Conservation (phyloP, 2,329 filamentous ascomycete species). For the Pyricularia sp. region DNA sequence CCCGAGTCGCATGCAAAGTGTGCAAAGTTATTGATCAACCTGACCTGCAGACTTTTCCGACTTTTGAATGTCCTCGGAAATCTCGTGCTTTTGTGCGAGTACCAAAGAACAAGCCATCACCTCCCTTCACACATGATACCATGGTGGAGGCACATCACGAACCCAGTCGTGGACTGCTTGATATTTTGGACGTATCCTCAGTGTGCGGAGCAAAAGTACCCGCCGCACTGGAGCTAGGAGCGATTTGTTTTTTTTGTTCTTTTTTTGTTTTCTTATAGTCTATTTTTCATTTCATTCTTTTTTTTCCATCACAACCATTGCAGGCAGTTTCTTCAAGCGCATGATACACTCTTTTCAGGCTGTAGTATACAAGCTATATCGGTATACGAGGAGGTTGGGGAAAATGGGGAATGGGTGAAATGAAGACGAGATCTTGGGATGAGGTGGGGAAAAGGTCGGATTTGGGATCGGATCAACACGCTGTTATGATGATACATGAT, state of each 20-base stretch:
- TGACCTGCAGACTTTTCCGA: constrained; percentile 22
- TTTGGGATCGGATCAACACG: background rate
- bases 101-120: constrained; percentile 26
- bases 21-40: constrained; percentile 1
- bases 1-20: background rate
- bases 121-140: constrained; percentile 17
- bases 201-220: constrained; percentile 26
- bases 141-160: constrained; percentile 14
- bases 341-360: background rate
- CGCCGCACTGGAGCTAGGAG: constrained; percentile 3
- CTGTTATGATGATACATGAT: background rate
- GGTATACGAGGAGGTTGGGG: background rate
- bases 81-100: constrained; percentile 25
- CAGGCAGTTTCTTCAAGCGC: background rate
- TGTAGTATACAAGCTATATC: background rate
- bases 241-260: background rate
- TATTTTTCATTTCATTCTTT: background rate
- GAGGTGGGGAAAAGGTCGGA: background rate
- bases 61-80: constrained; percentile 29
- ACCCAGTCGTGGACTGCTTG: constrained; percentile 19
- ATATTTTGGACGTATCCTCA: constrained; percentile 34
- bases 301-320: background rate
- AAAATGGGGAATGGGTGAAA: background rate
- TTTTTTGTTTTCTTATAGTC: background rate
- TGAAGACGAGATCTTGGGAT: background rate